phyloP scores from a whole-genome alignment of 2,329 filamentous ascomycete species.

The Botrytis deweyae region DNA sequence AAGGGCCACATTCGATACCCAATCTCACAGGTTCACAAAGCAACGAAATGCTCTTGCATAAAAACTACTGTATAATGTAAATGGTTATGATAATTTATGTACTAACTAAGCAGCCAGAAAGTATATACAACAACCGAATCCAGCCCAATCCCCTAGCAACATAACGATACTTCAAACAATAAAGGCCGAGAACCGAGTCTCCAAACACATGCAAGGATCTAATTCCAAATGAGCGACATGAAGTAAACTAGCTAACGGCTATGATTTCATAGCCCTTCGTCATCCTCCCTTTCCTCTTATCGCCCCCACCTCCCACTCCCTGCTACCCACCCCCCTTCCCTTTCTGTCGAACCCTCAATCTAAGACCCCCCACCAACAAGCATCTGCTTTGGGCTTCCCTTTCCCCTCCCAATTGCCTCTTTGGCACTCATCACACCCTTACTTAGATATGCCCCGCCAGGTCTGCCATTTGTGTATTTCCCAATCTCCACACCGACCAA shows the following conservation, averaged over 20 bases:
- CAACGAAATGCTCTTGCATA: not conserved
- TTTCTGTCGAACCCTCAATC: no score
- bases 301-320: not conserved
- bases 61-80: not conserved
- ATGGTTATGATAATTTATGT: not conserved
- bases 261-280: not conserved
- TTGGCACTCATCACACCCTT: constrained; percentile 36
- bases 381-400: constrained; percentile 34
- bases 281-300: not conserved
- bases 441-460: constrained; percentile 22
- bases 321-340: not conserved
- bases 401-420: constrained; percentile 41
- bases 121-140: not conserved
- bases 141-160: not conserved
- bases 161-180: not conserved
- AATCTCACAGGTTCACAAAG: not conserved
- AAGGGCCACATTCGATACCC: not conserved
- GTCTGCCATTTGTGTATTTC: constrained; percentile 22
- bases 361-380: constrained; percentile 29
- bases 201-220: not conserved
- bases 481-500: constrained; percentile 36
- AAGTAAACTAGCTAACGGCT: not conserved
- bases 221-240: not conserved
- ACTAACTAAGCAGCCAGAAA: not conserved
- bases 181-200: not conserved